Percentiles rank a stretch among this genome's conserved stretches.
phyloP scores from a whole-genome alignment of 1,139 yeast species.

The Meyerozyma athensensis region DNA sequence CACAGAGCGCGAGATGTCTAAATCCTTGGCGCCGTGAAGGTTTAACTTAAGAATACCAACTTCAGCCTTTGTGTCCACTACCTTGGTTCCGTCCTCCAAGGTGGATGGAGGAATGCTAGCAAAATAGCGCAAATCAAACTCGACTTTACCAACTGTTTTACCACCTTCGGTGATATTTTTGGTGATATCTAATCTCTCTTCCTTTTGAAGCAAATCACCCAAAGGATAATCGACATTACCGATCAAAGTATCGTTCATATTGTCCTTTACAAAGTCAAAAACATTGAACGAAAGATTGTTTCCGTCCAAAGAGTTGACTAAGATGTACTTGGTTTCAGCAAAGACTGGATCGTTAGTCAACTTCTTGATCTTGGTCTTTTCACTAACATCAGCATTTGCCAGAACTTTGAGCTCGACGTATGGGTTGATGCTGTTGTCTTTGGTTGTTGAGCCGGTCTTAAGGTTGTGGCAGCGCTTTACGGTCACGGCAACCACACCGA shows the following conservation, averaged over 20 bases:
- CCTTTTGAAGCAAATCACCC: constrained; percentile 54
- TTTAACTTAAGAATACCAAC: constrained; percentile 69
- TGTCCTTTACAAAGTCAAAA: constrained; percentile 46
- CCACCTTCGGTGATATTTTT: constrained; percentile 46
- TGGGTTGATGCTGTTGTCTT: constrained; percentile 52
- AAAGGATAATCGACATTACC: constrained; percentile 57
- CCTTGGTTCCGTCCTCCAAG: constrained; percentile 48
- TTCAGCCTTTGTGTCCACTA: constrained; percentile 50
- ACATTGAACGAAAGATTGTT: constrained; percentile 50
- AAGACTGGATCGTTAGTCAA: constrained; percentile 54
- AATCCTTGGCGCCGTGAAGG: constrained; percentile 65
- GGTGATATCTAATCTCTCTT: constrained; percentile 27
- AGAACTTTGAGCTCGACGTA: constrained; percentile 49
- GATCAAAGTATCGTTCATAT: constrained; percentile 50
- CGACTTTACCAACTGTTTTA: constrained; percentile 53
- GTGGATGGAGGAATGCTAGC: constrained; percentile 48
- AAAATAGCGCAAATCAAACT: constrained; percentile 61
- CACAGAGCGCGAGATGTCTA: constrained; percentile 60
- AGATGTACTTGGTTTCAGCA: constrained; percentile 59
- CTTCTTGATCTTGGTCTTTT: constrained; percentile 55
- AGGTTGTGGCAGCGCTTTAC: constrained; percentile 49
- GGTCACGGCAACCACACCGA: constrained; percentile 64
- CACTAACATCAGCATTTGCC: constrained; percentile 37
- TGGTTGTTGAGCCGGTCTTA: constrained; percentile 36
- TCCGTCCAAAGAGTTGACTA: constrained; percentile 55